Percentiles rank a stretch among this genome's conserved stretches.
These are phyloP conservation scores for Aspergillus incahuasiensis DNA, from an alignment of 495 filamentous ascomycete species.

Conservation along the genomic window DNA sequence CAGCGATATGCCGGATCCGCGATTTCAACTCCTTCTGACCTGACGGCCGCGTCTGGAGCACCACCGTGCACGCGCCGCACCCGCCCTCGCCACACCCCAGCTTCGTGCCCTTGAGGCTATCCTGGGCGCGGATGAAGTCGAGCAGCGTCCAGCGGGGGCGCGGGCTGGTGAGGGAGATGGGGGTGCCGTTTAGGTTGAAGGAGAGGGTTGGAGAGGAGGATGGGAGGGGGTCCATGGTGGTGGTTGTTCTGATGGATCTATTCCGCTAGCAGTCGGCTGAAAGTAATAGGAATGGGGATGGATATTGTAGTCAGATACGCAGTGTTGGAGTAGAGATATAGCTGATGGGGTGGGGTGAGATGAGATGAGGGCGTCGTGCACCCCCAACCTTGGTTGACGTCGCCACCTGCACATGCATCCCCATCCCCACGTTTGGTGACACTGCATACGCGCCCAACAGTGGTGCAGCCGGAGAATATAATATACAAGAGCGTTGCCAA, in stretches of 20 bases:
- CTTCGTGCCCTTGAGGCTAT: slow-evolving; percentile 46
- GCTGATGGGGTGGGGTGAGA: not conserved
- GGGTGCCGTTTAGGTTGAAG: slow-evolving; percentile 31
- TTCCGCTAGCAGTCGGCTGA: no score
- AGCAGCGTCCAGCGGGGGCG: slow-evolving; percentile 38
- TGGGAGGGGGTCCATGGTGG: not conserved
- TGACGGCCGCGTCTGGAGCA: slow-evolving; percentile 23
- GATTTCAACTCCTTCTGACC: no score
- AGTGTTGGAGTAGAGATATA: not conserved
- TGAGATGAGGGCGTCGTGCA: not conserved
- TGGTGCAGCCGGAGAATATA: not conserved
- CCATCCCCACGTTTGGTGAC: not conserved
- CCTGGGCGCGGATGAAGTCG: slow-evolving; percentile 45
- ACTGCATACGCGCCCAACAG: not conserved
- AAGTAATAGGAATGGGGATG: not conserved
- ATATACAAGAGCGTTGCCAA: not conserved
- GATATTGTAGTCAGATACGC: not conserved
- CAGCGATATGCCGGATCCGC: slow-evolving; percentile 81
- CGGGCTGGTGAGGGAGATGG: slow-evolving; percentile 21
- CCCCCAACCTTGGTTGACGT: not conserved
- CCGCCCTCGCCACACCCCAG: slow-evolving; percentile 90
- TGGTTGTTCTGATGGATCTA: no score
- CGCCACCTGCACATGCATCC: not conserved
- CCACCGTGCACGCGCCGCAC: slow-evolving; percentile 95
- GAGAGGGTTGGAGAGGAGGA: slow-evolving; percentile 16